phyloP scores from a whole-genome alignment of 352 stramenopile genomes.

The Phytopythium montanum region DNA sequence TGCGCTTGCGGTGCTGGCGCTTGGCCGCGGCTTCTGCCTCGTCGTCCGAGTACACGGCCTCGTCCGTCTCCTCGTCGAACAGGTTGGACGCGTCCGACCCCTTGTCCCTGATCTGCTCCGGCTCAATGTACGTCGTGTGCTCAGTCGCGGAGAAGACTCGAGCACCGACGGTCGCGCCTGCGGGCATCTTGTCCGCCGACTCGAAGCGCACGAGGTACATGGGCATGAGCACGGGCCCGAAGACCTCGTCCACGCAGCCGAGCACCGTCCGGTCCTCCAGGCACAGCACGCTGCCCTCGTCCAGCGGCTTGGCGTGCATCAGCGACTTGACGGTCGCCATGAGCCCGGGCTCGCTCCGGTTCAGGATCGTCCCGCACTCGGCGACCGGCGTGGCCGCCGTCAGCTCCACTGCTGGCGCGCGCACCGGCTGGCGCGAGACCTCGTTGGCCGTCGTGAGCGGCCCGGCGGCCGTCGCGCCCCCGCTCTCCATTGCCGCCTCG shows the following conservation, averaged over 20 bases:
- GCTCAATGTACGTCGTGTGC: slow-evolving; percentile 78
- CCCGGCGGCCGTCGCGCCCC: slow-evolving; percentile 41
- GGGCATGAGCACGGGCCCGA: slow-evolving; percentile 80
- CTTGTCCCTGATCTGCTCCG: slow-evolving; percentile 75
- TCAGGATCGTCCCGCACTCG: slow-evolving; percentile 62
- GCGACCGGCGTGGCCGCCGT: slow-evolving; percentile 67
- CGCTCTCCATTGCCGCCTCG: slow-evolving; percentile 71
- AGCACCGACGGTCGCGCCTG: slow-evolving; percentile 31
- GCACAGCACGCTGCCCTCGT: slow-evolving; percentile 82
- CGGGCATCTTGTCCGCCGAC: slow-evolving; percentile 58
- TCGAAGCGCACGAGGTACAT: slow-evolving; percentile 88
- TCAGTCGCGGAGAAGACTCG: slow-evolving; percentile 72
- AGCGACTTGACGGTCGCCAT: slow-evolving; percentile 83
- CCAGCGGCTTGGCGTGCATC: slow-evolving; percentile 47
- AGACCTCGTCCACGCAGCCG: slow-evolving; percentile 82
- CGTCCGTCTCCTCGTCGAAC: slow-evolving; percentile 82
- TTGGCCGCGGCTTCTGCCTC: slow-evolving; percentile 75
- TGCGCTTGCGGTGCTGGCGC: slow-evolving; percentile 62
- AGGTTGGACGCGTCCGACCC: slow-evolving; percentile 85
- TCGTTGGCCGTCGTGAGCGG: slow-evolving; percentile 68
- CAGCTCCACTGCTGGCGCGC: slow-evolving; percentile 66
- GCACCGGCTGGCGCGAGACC: slow-evolving; percentile 44
- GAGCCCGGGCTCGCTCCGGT: slow-evolving; percentile 49
- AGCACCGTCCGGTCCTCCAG: slow-evolving; percentile 72
- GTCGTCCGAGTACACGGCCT: slow-evolving; percentile 79